Percentiles rank a stretch among this genome's conserved stretches.
phyloP scores from a whole-genome alignment of 176 grass and related monocot species.

The Ensete glaucum region DNA sequence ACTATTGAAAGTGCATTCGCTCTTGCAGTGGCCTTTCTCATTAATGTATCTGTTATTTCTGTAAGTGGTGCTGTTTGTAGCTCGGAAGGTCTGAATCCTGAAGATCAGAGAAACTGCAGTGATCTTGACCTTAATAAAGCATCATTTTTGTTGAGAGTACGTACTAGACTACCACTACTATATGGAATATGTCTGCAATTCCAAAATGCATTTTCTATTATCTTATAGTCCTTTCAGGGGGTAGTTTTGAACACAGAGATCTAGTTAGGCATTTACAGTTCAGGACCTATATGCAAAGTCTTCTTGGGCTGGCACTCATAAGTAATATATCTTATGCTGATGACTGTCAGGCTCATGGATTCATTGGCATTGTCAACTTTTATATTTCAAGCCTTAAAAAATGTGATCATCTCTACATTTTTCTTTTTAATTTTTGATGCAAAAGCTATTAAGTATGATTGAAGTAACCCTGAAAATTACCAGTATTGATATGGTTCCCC shows the following conservation, averaged over 20 bases:
- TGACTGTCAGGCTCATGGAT: background rate
- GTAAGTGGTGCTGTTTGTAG: constrained; percentile 89
- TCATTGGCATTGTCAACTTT: background rate
- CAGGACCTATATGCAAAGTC: background rate
- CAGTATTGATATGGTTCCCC: background rate
- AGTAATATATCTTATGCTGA: background rate
- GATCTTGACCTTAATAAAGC: constrained; percentile 97
- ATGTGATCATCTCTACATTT: too few relatives aligned
- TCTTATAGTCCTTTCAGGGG: background rate
- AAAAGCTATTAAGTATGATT: background rate
- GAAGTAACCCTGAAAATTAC: background rate
- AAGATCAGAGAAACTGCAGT: constrained; percentile 65
- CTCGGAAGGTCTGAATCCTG: constrained; percentile 53
- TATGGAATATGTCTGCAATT: background rate
- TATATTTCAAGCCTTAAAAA: too few relatives aligned
- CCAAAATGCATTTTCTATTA: background rate
- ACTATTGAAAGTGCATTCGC: constrained; percentile 96
- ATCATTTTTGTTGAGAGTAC: constrained; percentile 86
- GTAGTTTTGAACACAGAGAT: background rate
- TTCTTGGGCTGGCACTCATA: background rate
- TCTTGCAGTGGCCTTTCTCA: constrained; percentile 82
- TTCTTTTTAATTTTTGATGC: too few relatives aligned
- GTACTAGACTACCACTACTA: constrained; percentile 8
- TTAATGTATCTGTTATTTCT: constrained; percentile 93
- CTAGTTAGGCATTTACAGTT: background rate